Conservation (phyloP, 2,329 filamentous ascomycete genomes). For the Aspergillus pseudonomiae region DNA sequence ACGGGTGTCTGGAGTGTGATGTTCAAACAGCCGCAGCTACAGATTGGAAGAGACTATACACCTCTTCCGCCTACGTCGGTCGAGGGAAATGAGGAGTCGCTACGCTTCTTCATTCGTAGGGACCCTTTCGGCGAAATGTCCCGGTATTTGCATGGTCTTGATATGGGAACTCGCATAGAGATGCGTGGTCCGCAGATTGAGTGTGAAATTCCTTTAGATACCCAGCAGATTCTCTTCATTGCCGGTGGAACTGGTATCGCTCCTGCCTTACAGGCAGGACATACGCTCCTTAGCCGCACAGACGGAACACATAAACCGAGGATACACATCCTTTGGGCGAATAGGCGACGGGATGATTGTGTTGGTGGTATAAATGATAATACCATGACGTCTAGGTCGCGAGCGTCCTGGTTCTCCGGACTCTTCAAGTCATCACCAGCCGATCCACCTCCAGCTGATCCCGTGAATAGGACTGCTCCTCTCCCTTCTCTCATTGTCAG, state of each 20-base stretch:
- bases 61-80: constrained; percentile 61
- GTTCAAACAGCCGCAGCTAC: constrained; percentile 90
- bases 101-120: constrained; percentile 78
- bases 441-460: background rate
- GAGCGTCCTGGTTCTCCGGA: constrained; percentile 35
- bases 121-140: constrained; percentile 84
- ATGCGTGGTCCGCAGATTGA: constrained; percentile 78
- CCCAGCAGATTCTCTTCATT: constrained; percentile 72
- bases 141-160: constrained; percentile 71
- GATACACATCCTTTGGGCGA: constrained; percentile 84
- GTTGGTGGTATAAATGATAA: constrained; percentile 60
- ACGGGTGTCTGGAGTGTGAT: constrained; percentile 84
- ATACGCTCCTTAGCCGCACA: constrained; percentile 55
- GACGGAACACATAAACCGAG: constrained; percentile 36
- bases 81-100: constrained; percentile 40
- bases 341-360: constrained; percentile 67
- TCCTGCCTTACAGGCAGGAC: constrained; percentile 79
- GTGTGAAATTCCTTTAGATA: constrained; percentile 60
- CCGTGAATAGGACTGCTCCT: constrained; percentile 8
- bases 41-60: constrained; percentile 90
- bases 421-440: constrained; percentile 26
- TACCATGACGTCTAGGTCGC: constrained; percentile 13
- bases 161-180: constrained; percentile 66
- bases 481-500: constrained; percentile 52
- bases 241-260: constrained; percentile 93